Evolutionary conservation across 2,329 filamentous ascomycete genomes (phyloP), one percentile per base, ranked within the genome.

Genomic region (Beauveria sp.): DNA sequence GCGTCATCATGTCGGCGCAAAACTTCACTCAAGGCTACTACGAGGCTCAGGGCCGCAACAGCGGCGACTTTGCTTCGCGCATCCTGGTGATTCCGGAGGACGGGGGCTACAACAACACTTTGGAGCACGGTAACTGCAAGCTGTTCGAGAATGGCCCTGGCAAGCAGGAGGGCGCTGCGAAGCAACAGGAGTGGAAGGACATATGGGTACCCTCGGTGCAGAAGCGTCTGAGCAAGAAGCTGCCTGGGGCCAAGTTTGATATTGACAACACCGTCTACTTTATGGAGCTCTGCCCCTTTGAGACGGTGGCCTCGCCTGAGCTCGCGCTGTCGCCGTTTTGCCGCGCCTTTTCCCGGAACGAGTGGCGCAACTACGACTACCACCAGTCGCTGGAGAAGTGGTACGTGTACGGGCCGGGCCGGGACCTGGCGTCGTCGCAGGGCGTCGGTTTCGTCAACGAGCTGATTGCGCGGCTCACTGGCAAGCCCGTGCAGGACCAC

Each of bases 271-370:
- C 86, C 1, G 77, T 92, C 61, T 83, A 81, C 61, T 71, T 97
- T 40, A 96, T 97, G 91, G 91, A 96, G 67, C 79, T 96, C 63
- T 97, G 92, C 69, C 87, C 92, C 0, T 96, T 91, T 75, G 82
- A 88, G 66, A 93, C 90, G 0, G 85, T 96, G n/a, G 85, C 87
- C 9, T 78, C 83, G 6, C 69, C 74, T 0, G 74, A 80, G 3
- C 64, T 62, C 1, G 66, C 64, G 1, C 71, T 88, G 10, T 91
- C 91, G 0, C 76, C 79, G 0, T 96, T 96, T 74, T 97, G 92
- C 73, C 70, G 71, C 16, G 78, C 96, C 28, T 96, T 96, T 75
- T 86, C 83, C 0, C 71, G 79, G 16, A 72, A 81, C 1, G 91
- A 96, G 73, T 96, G 91, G 90, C 75, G 77, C 41, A 76, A 82